Base-by-base conservation (phyloP, 1,284 basidiomycete species). In the Phlebopus sp. region DNA sequence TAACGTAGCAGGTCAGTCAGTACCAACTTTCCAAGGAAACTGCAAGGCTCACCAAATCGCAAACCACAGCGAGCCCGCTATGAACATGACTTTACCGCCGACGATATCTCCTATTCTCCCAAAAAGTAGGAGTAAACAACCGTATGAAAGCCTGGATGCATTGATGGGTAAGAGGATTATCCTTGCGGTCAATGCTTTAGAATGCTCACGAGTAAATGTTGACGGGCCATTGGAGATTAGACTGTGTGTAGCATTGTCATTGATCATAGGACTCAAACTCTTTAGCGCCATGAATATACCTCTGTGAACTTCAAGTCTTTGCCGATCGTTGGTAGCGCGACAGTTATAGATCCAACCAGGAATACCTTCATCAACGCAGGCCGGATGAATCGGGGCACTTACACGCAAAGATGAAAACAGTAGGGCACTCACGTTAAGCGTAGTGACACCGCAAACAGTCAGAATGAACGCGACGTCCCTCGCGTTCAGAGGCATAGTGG, bases 281-380 rank as follows among this genome's bases (percentile, higher is more conserved):
- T 27, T 3, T 5, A 44, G 14, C 31, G 34, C 17, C 8, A 30
- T 23, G 21, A 32, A 44, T 46, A 14, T 17, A 54, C 57, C 48
- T 70, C 60, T 37, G 51, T 57, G 52, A 73, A 68, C 31, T 63
- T 50, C 11, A 74, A 51, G 36, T 69, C 67, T 44, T 58, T 62
- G 17, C 70, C 72, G 21, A 76, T 70, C 1, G 72, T 70, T 5
- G 74, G 72, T 23, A 75, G 59, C 2, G 71, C 67, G 15, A 74
- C 67, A 5, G 70, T 72, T 23, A 73, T 57, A 4, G 69, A 71
- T 11, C 74, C 74, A 23, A 59, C 65, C 8, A 72, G 51, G 51
- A 74, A 74, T 13, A 67, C 60, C 60, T 72, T 50, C 18, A 7
- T 30, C 34, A 32, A 49, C 9, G 23, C 10, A 9, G 21, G 3